A percentile compares a stretch with the other conserved stretches of the same genome.
Conservation (phyloP, 371 early-diverging fungal species). For the Umbelopsis sp. region DNA sequence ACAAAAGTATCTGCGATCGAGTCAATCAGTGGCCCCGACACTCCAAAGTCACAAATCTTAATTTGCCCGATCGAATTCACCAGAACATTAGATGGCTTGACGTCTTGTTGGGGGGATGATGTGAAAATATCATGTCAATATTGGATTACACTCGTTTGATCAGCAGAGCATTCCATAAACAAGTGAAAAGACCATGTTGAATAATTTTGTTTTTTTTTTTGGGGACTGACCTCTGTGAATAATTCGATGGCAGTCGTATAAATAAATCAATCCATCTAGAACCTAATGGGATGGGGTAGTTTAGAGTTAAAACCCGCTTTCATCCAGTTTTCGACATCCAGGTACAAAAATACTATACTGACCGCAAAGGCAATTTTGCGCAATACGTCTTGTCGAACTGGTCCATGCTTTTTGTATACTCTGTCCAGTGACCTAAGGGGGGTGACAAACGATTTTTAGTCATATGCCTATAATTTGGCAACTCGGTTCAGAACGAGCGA, state of each 20-base stretch:
- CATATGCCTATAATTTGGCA: background rate
- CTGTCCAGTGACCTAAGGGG: slow-evolving; percentile 70
- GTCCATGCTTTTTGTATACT: slow-evolving; percentile 78
- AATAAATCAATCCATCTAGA: slow-evolving; percentile 79
- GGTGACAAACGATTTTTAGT: background rate
- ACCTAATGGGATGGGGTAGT: slow-evolving; percentile 41
- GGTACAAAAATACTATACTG: slow-evolving; percentile 24
- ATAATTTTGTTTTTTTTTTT: too few species aligned
- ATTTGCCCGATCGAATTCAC: slow-evolving; percentile 81
- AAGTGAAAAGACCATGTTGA: background rate
- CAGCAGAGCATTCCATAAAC: background rate
- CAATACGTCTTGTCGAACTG: slow-evolving; percentile 76
- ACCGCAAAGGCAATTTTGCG: slow-evolving; percentile 79
- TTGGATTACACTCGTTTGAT: background rate
- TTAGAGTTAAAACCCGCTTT: background rate
- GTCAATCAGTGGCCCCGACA: slow-evolving; percentile 81
- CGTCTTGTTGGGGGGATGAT: slow-evolving; percentile 43
- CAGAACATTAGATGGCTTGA: slow-evolving; percentile 85
- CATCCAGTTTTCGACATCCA: background rate
- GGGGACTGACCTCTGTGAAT: slow-evolving; percentile 75
- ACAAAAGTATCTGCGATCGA: slow-evolving; percentile 90
- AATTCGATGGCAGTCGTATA: slow-evolving; percentile 83
- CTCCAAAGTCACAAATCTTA: slow-evolving; percentile 92
- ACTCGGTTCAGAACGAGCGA: background rate
- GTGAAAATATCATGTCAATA: background rate